Evolutionary conservation across 2,329 filamentous ascomycete genomes (phyloP), one percentile per base, ranked within the genome.

Genomic region (Uncinocarpus reesii): DNA sequence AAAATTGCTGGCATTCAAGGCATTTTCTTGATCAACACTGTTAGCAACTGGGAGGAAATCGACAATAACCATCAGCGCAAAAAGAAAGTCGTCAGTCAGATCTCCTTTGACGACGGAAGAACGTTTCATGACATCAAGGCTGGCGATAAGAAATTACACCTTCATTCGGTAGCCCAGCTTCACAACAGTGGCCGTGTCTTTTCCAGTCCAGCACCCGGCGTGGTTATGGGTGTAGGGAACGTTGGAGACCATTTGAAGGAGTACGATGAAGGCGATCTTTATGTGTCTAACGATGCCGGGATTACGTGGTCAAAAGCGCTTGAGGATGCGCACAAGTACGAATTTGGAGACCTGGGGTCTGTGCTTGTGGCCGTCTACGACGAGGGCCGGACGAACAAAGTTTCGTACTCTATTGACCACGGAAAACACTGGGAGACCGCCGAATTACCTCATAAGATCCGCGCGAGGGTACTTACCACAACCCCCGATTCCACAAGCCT

Each of bases 161-260:
- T 98, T 6, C 92, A 98, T 65, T 96, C 90, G 0, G 82, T 96
- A 51, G 95, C 90, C 1, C 79, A 92, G 48, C 73, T 89, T 34
- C 76, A 78, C 51, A 95, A 95, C 60, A 73, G 82, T 32, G 92
- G 92, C 1, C 80, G 84, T 11, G 82, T 96, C 36, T 98, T 90
- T 65, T 95, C 90, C 1, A 96, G 89, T 59, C 86, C 87, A 1
- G 90, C 92, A 0, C 90, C 92, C 2, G 93, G 92, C 6, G 74
- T 98, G 49, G 79, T 95, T 16, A 93, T 98, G 86, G 93, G 84
- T 13, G 80, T 94, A 44, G 92, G 92, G 50, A 98, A 98, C 63
- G 86, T 79, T 3, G 92, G 93, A 45, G 78, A 84, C 16, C 71
- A 75, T 45, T 74, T 98, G 5, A 77, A 80, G 52, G 67, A 73